phyloP scores from a whole-genome alignment of 2,329 filamentous ascomycete genomes.

The Gnomoniopsis smithogilvyi region DNA sequence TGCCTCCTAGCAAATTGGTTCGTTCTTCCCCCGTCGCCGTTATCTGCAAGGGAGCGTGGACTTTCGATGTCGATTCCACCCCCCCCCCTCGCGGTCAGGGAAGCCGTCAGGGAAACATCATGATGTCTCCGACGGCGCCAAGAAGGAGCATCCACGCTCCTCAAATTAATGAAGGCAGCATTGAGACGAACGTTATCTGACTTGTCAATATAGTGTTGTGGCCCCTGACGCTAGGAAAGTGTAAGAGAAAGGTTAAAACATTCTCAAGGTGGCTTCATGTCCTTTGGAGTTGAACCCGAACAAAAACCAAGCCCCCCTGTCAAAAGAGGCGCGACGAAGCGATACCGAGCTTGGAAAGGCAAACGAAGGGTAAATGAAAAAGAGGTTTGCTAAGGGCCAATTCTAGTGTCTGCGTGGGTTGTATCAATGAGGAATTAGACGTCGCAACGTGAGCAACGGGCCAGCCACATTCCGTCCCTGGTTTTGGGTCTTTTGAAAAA shows the following conservation, averaged over 20 bases:
- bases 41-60: too few species aligned
- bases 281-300: too few species aligned
- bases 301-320: neutral
- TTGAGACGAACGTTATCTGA: neutral
- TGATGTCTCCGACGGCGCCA: neutral
- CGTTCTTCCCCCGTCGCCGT: neutral
- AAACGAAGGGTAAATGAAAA: neutral
- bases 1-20: neutral
- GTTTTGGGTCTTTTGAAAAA: neutral
- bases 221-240: too few species aligned
- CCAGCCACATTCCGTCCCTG: neutral
- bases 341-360: neutral
- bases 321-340: neutral
- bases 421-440: too few species aligned
- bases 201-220: neutral
- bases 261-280: too few species aligned
- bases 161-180: neutral
- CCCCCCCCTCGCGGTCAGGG: too few species aligned
- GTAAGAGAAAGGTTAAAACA: neutral
- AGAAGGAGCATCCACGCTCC: neutral
- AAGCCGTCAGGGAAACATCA: neutral
- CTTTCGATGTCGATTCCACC: neutral
- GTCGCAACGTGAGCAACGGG: neutral
- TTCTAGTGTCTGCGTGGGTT: too few species aligned
- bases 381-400: too few species aligned